Conservation (phyloP, 2,329 filamentous ascomycete genomes). For the Thielaviopsis punctulata region DNA sequence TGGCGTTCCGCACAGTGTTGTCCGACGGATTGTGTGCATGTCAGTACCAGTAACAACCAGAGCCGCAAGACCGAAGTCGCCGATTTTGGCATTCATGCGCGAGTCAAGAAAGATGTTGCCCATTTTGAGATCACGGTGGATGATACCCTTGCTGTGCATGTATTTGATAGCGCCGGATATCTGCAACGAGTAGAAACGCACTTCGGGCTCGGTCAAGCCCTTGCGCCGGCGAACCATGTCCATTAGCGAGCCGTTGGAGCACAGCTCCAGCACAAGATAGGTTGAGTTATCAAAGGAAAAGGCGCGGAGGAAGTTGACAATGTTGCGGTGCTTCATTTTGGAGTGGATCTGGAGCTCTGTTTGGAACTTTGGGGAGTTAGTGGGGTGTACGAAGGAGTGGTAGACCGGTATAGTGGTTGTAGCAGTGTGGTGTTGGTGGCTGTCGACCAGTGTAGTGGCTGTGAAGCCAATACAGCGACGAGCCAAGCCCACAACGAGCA, state of each 20-base stretch:
- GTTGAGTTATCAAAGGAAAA: conserved; percentile 82
- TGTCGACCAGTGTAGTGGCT: no score
- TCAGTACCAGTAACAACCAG: conserved; percentile 83
- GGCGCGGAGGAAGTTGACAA: conserved; percentile 86
- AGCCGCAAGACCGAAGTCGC: conserved; percentile 89
- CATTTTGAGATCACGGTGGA: conserved; percentile 93
- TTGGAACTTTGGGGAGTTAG: conserved; percentile 54
- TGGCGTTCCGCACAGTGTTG: conserved; percentile 88
- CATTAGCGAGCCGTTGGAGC: conserved; percentile 89
- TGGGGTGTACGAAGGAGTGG: no score
- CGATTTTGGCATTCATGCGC: conserved; percentile 94
- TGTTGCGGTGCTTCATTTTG: conserved; percentile 89
- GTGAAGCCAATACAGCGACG: background rate
- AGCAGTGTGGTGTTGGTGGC: no score
- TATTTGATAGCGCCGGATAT: conserved; percentile 96
- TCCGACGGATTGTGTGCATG: conserved; percentile 66
- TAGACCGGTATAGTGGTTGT: no score
- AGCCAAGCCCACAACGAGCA: background rate
- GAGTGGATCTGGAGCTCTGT: conserved; percentile 93
- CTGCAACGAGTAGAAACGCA: conserved; percentile 84
- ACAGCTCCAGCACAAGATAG: conserved; percentile 86
- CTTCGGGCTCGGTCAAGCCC: conserved; percentile 81
- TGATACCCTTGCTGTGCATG: conserved; percentile 87
- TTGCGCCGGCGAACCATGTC: conserved; percentile 92
- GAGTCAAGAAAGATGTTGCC: conserved; percentile 92